These are phyloP conservation scores for Cordyceps cateniannulata DNA, from an alignment of 2,329 filamentous ascomycete genomes.

Conservation along the genomic window DNA sequence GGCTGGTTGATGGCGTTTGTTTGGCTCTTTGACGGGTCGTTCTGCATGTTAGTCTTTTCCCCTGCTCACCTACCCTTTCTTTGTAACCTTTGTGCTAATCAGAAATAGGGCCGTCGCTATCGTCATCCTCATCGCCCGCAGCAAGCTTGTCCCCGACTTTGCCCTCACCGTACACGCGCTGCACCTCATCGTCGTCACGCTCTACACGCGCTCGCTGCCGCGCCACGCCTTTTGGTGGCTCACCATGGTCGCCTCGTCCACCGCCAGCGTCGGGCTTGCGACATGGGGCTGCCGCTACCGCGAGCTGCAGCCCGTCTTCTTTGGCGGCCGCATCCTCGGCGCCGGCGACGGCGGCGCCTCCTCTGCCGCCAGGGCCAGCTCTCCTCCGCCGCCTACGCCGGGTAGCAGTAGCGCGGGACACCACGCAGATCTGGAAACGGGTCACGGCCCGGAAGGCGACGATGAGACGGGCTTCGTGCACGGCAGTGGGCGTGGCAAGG, in stretches of 20 bases:
- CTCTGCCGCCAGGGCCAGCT: constrained; percentile 12
- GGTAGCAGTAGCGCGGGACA: background rate
- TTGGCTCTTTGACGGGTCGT: constrained; percentile 49
- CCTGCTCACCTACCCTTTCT: background rate
- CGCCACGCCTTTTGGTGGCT: constrained; percentile 82
- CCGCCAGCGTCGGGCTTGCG: constrained; percentile 52
- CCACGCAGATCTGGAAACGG: constrained; percentile 19
- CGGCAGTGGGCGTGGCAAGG: constrained; percentile 38
- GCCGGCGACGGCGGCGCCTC: constrained; percentile 15
- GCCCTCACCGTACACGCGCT: constrained; percentile 81
- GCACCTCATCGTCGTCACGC: constrained; percentile 67
- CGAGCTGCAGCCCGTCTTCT: constrained; percentile 81
- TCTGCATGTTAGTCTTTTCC: constrained; percentile 37
- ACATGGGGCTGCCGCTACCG: constrained; percentile 90
- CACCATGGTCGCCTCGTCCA: constrained; percentile 42
- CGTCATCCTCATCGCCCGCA: constrained; percentile 75
- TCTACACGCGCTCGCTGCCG: constrained; percentile 75
- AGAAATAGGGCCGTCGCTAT: constrained; percentile 70
- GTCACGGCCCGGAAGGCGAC: constrained; percentile 24
- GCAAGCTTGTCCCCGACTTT: constrained; percentile 93
- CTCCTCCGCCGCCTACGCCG: constrained; percentile 16
- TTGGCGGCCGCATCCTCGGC: constrained; percentile 50
- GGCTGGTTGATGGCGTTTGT: constrained; percentile 55
- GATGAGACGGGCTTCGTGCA: constrained; percentile 45
- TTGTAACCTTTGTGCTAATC: constrained; percentile 13